Percentiles rank a stretch among this genome's conserved stretches.
Evolutionary conservation across 2,329 filamentous ascomycete species (phyloP).

Genomic region (Atkinsonella hypoxylon): DNA sequence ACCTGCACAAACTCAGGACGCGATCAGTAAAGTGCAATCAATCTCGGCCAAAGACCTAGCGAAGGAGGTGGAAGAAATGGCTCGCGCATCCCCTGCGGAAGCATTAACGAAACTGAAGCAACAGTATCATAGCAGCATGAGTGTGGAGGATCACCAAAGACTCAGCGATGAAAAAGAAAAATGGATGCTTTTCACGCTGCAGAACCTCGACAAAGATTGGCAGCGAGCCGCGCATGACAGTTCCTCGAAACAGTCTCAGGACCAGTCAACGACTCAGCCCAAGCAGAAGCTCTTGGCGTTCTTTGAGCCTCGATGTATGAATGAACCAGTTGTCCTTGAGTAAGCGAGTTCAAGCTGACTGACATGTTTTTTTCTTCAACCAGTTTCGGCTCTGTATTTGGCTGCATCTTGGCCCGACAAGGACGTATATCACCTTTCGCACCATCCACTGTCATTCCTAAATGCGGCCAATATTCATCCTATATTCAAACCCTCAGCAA

Average conservation of each 20-base stretch:
- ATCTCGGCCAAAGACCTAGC: background rate
- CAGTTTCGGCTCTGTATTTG: background rate
- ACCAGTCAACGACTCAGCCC: background rate
- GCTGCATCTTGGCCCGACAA: background rate
- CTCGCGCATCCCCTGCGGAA: conserved; percentile 5
- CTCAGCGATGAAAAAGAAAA: conserved; percentile 16
- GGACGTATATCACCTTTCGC: conserved; percentile 4
- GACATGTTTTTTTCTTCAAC: background rate
- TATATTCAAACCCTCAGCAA: conserved; percentile 6
- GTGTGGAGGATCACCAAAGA: background rate
- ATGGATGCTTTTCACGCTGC: conserved; percentile 50
- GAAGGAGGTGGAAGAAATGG: conserved; percentile 7
- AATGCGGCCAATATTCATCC: background rate
- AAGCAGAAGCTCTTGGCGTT: conserved; percentile 31
- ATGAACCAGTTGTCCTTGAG: background rate
- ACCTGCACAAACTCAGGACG: background rate
- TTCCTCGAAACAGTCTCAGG: background rate
- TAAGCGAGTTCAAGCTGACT: background rate
- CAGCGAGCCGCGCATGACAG: background rate
- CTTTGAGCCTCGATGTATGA: conserved; percentile 37
- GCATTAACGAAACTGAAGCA: conserved; percentile 10
- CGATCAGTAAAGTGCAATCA: background rate
- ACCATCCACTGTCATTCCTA: conserved; percentile 3
- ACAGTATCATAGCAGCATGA: background rate
- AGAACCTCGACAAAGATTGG: conserved; percentile 27